phyloP scores from a whole-genome alignment of 1,139 yeast genomes.

The Blastobotrys malaysiensis region DNA sequence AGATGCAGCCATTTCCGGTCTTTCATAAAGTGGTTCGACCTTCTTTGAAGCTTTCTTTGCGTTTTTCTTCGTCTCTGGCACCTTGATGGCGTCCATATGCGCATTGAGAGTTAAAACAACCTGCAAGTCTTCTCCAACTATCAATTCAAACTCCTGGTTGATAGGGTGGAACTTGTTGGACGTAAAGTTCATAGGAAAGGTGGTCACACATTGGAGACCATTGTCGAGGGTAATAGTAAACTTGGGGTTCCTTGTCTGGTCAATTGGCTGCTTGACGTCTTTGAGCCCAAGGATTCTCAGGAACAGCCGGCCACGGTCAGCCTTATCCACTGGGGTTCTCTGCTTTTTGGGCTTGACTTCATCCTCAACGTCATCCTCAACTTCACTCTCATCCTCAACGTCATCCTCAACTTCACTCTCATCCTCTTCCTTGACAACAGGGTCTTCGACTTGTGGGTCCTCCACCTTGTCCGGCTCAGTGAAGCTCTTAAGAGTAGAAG shows the following conservation, averaged over 20 bases:
- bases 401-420: not conserved
- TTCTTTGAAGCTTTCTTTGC: not conserved
- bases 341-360: not conserved
- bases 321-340: slow-evolving; percentile 26
- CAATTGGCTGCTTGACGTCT: slow-evolving; percentile 51
- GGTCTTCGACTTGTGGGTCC: not conserved
- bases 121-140: slow-evolving; percentile 58
- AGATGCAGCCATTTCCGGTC: not conserved
- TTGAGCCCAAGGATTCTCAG: slow-evolving; percentile 59
- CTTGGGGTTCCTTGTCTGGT: slow-evolving; percentile 37
- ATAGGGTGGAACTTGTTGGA: slow-evolving; percentile 40
- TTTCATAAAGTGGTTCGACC: slow-evolving; percentile 7
- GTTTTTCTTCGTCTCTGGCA: not conserved
- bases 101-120: slow-evolving; percentile 64
- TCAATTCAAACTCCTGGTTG: slow-evolving; percentile 77
- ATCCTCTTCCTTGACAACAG: not conserved
- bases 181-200: slow-evolving; percentile 53
- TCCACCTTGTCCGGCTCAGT: not conserved
- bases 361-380: no score
- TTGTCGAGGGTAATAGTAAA: slow-evolving; percentile 75
- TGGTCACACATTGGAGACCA: slow-evolving; percentile 78
- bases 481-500: not conserved
- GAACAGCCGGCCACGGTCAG: slow-evolving; percentile 73
- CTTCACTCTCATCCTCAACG: not conserved
- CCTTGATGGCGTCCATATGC: slow-evolving; percentile 12